phyloP scores from a whole-genome alignment of 2,329 filamentous ascomycete species.

The Arthrinium phaeospermum region DNA sequence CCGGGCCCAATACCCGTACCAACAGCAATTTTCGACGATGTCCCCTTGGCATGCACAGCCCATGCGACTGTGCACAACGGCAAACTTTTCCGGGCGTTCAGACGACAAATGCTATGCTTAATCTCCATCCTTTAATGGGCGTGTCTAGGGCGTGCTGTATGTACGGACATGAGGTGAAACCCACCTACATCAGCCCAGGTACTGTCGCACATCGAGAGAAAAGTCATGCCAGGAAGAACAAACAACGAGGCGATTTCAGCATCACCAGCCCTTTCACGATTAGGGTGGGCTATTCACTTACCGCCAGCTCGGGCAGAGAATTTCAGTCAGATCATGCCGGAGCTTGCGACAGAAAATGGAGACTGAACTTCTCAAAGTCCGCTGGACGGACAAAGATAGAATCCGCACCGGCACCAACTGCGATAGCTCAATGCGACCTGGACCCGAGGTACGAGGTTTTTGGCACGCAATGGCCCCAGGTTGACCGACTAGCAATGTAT shows the following conservation, averaged over 20 bases:
- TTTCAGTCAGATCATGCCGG: neutral
- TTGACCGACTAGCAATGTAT: neutral
- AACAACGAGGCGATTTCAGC: neutral
- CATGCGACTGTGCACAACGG: neutral
- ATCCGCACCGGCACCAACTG: neutral
- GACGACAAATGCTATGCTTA: neutral
- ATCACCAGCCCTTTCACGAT: neutral
- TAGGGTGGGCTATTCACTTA: neutral
- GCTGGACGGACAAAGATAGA: neutral
- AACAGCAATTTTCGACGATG: neutral
- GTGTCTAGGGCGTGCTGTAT: neutral
- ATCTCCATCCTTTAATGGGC: neutral
- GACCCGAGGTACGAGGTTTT: neutral
- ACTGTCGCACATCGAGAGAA: neutral
- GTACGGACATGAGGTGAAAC: neutral
- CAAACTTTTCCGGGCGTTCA: neutral
- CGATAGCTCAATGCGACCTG: neutral
- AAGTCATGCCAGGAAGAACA: neutral
- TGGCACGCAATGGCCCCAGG: neutral
- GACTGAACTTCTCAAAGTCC: slow-evolving; percentile 2
- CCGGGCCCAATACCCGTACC: neutral
- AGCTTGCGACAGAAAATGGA: neutral
- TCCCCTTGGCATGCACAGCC: neutral
- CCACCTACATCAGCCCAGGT: neutral
- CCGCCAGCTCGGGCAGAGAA: neutral